Base-by-base conservation (phyloP, 495 filamentous ascomycete species). In the Daldinia vernicosa region DNA sequence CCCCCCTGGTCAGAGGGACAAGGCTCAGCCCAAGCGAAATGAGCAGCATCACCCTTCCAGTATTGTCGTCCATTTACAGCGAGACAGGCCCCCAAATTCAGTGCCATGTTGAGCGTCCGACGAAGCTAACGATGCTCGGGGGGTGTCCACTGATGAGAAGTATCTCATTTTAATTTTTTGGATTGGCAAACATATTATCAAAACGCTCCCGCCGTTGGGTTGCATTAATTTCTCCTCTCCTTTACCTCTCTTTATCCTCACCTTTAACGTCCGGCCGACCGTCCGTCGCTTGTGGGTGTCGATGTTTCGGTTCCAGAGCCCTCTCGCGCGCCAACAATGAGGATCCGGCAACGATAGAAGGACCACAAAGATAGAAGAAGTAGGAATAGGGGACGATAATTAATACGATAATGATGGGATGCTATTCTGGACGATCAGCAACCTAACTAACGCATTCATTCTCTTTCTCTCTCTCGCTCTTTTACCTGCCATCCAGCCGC, bases 331-430 rank as follows among this genome's bases (percentile, higher is more conserved):
- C 37, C 75, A 72, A 77, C 75, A 63, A 77, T 77, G 75, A 76
- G 74, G 75, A 76, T 66, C 70, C 60, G 75, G 70, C 74, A 69
- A 75, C 58, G 70, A 66, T 26, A 57, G 61, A 66, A 65, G 70
- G 63, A 60, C 27, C 24, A 37, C 33, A 62, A 66, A 54, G 59
- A 30, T 12, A 33, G 40, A 39, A 33, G 61, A 61, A 65, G 67
- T 32, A 26, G 58, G 58, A 66, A 57, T 51, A 62, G 70, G 65
- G 70, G 61, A 69, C 60, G 61, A 69, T 28, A 73, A 69, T 73
- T 73, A 73, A 73, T 66, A 69, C 70, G 70, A 73, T 73, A 73
- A 73, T 73, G 70, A 73, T 69, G 70, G 70, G 70, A 73, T 73
- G 63, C 63, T 63, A 63, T 47, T 53, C 70, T 61, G 50, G 61